These are phyloP conservation scores for Diaporthe longicolla DNA, from an alignment of 2,329 filamentous ascomycete genomes.

Conservation along the genomic window DNA sequence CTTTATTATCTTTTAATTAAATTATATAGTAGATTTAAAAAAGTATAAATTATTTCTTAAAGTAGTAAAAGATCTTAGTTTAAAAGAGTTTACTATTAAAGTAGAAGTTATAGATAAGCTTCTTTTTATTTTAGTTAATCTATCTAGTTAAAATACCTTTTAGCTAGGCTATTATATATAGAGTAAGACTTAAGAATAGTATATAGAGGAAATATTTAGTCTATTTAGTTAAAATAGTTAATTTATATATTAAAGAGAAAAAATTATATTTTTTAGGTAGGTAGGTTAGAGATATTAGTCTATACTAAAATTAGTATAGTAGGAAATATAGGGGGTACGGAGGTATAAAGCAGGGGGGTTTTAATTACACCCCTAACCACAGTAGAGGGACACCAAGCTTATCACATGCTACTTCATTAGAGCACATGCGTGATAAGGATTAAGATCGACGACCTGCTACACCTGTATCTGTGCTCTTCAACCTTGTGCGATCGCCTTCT, in stretches of 20 bases:
- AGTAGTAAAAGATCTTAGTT: not conserved
- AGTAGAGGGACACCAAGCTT: not conserved
- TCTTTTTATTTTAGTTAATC: not conserved
- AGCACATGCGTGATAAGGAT: not conserved
- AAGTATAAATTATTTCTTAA: not conserved
- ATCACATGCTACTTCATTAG: not conserved
- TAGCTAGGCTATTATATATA: not conserved
- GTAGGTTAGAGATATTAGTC: not conserved
- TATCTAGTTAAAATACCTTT: not conserved
- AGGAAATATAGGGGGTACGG: not conserved
- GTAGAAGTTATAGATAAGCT: not conserved
- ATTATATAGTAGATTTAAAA: not conserved
- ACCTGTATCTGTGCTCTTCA: not conserved
- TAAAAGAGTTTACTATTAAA: not conserved
- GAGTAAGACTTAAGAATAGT: not conserved
- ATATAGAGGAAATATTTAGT: not conserved
- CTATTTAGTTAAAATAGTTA: not conserved
- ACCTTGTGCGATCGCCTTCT: not conserved
- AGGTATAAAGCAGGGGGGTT: not conserved
- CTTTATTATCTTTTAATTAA: not conserved
- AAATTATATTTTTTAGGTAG: not conserved
- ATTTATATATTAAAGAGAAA: not conserved
- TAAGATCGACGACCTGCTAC: not conserved
- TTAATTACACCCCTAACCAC: no score
- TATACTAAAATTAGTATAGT: not conserved